Conservation (phyloP, 2,329 filamentous ascomycete genomes). For the Calycina marina region DNA sequence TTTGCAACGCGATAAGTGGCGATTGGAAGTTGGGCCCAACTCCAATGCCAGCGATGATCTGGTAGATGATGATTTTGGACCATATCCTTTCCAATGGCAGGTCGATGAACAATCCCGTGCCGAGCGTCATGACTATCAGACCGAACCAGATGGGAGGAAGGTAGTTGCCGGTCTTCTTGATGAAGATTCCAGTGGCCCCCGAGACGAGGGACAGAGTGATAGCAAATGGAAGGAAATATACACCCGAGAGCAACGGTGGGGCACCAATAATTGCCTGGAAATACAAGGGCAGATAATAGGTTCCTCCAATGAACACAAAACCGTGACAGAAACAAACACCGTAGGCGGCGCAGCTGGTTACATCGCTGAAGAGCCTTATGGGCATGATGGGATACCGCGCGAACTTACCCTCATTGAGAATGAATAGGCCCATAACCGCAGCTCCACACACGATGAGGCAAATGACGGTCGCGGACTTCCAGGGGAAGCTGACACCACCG, state of each 20-base stretch:
- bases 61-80: conserved; percentile 42
- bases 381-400: conserved; percentile 72
- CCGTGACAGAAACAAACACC: conserved; percentile 60
- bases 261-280: conserved; percentile 43
- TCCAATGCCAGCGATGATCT: conserved; percentile 48
- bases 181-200: conserved; percentile 38
- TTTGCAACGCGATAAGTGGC: conserved; percentile 54
- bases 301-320: conserved; percentile 25
- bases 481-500: conserved; percentile 60
- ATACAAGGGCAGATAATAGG: conserved; percentile 39
- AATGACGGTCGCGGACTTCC: conserved; percentile 20
- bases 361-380: conserved; percentile 50
- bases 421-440: conserved; percentile 42
- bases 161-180: conserved; percentile 52
- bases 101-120: conserved; percentile 48
- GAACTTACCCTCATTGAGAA: conserved; percentile 56
- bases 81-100: conserved; percentile 40
- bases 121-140: conserved; percentile 44
- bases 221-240: conserved; percentile 60
- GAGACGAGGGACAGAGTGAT: conserved; percentile 52
- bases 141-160: conserved; percentile 44
- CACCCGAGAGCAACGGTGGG: conserved; percentile 54
- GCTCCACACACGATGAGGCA: conserved; percentile 45
- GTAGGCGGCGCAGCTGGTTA: conserved; percentile 52
- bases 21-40: conserved; percentile 56